Base-by-base conservation (phyloP, 176 grass and related monocot genomes). In the Bonia amplexicaulis region DNA sequence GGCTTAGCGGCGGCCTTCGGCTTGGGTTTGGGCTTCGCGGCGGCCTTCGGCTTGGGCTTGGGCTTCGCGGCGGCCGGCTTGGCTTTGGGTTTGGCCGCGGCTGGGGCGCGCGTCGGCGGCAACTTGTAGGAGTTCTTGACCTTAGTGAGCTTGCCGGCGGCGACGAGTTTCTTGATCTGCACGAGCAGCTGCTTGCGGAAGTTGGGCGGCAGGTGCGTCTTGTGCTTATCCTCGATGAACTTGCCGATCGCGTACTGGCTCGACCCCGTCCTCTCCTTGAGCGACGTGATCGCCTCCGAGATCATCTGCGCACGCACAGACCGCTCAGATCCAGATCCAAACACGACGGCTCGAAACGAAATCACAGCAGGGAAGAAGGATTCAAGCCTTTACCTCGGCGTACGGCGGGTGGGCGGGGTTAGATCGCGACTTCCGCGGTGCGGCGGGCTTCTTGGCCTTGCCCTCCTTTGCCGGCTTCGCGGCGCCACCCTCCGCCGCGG, bases 371-470 rank as follows among this genome's bases (percentile, higher is more conserved):
- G 37, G 13, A 7, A n/a, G 71, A 8, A 55, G 7, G 9, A 1
- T 20, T 3, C 5, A 0, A 2, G 6, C 1, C 51, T 46, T 41
- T 80, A 95, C 96, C 93, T 93, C 93, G 26, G 85, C 71, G 74
- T 98, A 98, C 29, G 93, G 93, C 12, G 96, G 96, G 33, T 95
- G 93, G 15, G 76, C 8, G 22, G 93, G 72, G 41, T 61, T 7
- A 3, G 74, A 1, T 12, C 74, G 65, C 4, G 90, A 27, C 85
- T 98, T 95, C 59, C 59, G 74, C 0, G 90, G 65, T 1, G 87
- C 92, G n/a, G 77, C 67, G 22, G 92, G 46, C 81, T 94, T 97
- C 88, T 94, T 97, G 0, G 81, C 87, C 89, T 98, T 98, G 64
- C 66, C 37, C 60, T 83, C 90, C 90, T 94, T 94, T 2, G 82